These are phyloP conservation scores for Backusella parvicylindrica DNA, from an alignment of 192 early-diverging fungal species.

Conservation along the genomic window DNA sequence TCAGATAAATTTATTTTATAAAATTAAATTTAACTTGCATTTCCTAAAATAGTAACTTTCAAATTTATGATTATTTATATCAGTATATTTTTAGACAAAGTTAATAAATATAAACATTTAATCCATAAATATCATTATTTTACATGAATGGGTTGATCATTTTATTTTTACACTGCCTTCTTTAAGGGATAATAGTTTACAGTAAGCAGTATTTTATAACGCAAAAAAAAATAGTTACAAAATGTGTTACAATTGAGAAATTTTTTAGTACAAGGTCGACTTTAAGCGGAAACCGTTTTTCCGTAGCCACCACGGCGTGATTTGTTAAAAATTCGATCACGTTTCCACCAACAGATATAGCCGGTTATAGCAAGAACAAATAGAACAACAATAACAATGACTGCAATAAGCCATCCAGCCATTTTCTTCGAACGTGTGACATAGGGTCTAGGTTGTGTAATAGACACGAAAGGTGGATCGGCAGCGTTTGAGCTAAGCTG, in stretches of 20 bases:
- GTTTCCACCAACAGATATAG: slow-evolving; percentile 20
- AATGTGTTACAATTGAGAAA: not conserved
- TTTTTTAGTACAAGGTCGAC: not conserved
- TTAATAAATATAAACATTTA: not conserved
- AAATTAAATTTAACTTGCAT: not conserved
- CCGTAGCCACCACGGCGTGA: not conserved
- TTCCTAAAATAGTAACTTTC: not conserved
- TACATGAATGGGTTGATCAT: not conserved
- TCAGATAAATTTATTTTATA: not conserved
- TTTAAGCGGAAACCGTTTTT: not conserved
- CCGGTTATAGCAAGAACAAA: slow-evolving; percentile 20
- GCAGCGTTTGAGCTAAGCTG: slow-evolving; percentile 37
- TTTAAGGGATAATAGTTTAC: not conserved
- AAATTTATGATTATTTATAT: not conserved
- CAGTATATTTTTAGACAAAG: not conserved
- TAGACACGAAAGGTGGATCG: slow-evolving; percentile 45
- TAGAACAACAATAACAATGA: slow-evolving; percentile 44
- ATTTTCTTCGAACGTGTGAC: slow-evolving; percentile 32
- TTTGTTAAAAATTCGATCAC: slow-evolving; percentile 3
- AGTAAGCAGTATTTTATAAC: not conserved
- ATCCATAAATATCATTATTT: not conserved
- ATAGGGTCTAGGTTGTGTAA: slow-evolving; percentile 39
- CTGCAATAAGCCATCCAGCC: slow-evolving; percentile 42
- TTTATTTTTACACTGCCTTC: not conserved
- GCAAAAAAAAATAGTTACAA: not conserved